Conservation (phyloP, 257 asterid species). For the Scutellaria barbata region DNA sequence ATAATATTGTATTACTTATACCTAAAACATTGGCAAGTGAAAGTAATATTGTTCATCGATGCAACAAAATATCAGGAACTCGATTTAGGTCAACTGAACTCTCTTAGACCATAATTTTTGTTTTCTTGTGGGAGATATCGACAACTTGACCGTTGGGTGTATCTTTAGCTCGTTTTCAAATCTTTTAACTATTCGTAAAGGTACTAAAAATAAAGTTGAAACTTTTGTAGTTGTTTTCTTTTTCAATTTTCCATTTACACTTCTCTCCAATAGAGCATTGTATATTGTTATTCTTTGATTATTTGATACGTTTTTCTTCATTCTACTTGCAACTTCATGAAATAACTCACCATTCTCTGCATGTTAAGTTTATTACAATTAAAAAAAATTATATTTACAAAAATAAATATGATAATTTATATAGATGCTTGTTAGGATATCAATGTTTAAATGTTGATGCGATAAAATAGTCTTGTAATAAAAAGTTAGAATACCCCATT, state of each 20-base stretch:
- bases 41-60: not conserved
- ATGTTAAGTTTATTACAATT: too few species aligned
- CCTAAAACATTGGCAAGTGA: not conserved
- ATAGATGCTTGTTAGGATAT: too few species aligned
- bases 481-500: too few species aligned
- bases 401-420: too few species aligned
- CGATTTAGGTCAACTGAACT: not conserved
- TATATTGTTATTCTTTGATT: too few species aligned
- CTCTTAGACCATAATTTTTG: not conserved
- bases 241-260: slow-evolving; percentile 1
- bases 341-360: not conserved
- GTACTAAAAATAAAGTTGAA: not conserved
- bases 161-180: not conserved
- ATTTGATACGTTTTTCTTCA: not conserved
- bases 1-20: not conserved
- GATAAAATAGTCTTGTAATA: too few species aligned
- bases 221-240: not conserved
- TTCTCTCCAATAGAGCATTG: slow-evolving; percentile 2
- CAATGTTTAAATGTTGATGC: too few species aligned
- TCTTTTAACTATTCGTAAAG: not conserved
- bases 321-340: not conserved
- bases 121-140: not conserved
- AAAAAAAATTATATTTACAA: too few species aligned
- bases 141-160: not conserved
- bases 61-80: not conserved